Percentiles rank a stretch among this genome's conserved stretches.
phyloP scores from a whole-genome alignment of 345 rosid species.

The Euclidium syriacum region DNA sequence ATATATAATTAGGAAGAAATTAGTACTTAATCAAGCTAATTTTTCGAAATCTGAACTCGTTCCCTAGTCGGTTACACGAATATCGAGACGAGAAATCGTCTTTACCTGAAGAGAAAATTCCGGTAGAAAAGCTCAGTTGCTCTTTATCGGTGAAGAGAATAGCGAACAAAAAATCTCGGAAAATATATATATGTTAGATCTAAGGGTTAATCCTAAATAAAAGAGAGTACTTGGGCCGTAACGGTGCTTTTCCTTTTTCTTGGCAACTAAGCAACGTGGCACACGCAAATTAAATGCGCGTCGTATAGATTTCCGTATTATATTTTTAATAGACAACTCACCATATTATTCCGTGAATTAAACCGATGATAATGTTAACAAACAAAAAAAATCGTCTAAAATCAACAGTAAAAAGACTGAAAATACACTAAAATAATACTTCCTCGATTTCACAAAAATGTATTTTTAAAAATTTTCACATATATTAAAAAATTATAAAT shows the following conservation, averaged over 20 bases:
- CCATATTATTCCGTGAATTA: background rate
- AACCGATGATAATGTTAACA: no score
- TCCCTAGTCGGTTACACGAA: slow-evolving; percentile 7
- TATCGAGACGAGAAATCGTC: background rate
- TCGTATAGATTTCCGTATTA: background rate
- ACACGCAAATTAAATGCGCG: slow-evolving; percentile 5
- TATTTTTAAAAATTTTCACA: no score
- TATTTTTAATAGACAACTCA: background rate
- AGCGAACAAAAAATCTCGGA: no score
- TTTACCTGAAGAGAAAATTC: slow-evolving; percentile 3
- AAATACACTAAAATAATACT: no score
- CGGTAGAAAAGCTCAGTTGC: slow-evolving; percentile 5
- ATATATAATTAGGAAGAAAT: background rate
- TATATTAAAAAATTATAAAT: no score
- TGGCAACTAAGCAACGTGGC: slow-evolving; percentile 18
- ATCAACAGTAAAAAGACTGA: no score
- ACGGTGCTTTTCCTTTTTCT: background rate
- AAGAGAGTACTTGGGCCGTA: background rate
- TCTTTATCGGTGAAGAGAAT: slow-evolving; percentile 1
- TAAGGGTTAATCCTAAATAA: background rate
- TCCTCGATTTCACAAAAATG: no score
- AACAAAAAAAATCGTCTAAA: no score
- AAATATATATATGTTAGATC: background rate
- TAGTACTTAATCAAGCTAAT: background rate
- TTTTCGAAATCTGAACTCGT: background rate